Percentiles rank a stretch among this genome's conserved stretches.
Conservation (phyloP, 1,284 basidiomycete species). For the Trichosporon sp. region DNA sequence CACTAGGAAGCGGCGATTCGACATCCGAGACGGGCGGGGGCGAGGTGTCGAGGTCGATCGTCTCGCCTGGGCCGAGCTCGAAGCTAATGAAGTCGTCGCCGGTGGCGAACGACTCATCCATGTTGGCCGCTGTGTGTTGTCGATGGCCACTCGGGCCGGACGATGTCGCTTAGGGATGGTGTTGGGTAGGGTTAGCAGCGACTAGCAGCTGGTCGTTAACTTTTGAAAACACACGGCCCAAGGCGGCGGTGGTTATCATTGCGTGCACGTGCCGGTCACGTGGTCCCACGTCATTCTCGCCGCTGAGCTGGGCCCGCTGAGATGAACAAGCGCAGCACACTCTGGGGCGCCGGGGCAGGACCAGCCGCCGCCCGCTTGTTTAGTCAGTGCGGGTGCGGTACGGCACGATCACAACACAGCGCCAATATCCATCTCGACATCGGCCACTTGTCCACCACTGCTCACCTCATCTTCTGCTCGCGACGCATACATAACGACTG, state of each 20-base stretch:
- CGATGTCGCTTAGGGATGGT: not conserved
- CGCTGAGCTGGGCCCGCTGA: not conserved
- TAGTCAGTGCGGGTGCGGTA: not conserved
- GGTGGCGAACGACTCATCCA: slow-evolving; percentile 8
- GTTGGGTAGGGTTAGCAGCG: not conserved
- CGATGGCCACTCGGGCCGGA: slow-evolving; percentile 3
- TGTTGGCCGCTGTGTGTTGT: not conserved
- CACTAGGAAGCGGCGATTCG: not conserved
- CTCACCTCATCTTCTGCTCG: not conserved
- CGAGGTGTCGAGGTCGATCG: not conserved
- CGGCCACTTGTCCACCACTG: not conserved
- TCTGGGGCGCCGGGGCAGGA: not conserved
- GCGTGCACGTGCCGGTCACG: not conserved
- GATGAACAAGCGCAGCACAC: not conserved
- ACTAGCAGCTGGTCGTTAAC: not conserved
- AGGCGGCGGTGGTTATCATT: not conserved
- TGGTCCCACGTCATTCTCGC: slow-evolving; percentile 2
- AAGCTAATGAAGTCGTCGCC: slow-evolving; percentile 22
- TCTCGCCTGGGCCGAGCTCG: not conserved
- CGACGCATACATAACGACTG: not conserved
- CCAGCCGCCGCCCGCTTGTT: not conserved
- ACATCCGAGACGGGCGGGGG: not conserved
- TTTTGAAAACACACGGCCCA: not conserved
- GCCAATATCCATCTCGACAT: not conserved
- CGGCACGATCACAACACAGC: not conserved